Percentiles rank a stretch among this genome's conserved stretches.
These are phyloP conservation scores for Inga leiocalycina DNA, from an alignment of 306 rosid genomes.

Conservation along the genomic window DNA sequence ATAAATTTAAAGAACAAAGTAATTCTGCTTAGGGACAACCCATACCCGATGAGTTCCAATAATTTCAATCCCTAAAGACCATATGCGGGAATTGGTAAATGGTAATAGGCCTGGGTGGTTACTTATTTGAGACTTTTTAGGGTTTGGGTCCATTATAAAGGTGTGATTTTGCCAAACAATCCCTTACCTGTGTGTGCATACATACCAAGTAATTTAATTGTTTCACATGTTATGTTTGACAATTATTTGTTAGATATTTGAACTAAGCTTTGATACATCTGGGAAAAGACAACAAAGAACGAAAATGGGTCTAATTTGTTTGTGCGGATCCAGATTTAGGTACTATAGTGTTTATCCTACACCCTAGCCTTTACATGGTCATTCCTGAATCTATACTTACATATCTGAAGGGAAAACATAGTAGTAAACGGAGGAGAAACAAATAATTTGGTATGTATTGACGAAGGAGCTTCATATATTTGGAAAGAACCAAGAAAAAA, in stretches of 20 bases:
- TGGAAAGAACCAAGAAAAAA: slow-evolving; percentile 23
- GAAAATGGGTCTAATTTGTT: neutral
- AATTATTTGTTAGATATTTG: no score
- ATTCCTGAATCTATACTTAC: neutral
- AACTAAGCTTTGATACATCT: neutral
- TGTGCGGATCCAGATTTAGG: neutral
- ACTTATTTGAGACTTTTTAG: neutral
- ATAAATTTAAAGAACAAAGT: neutral
- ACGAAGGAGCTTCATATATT: slow-evolving; percentile 69
- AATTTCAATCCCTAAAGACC: neutral
- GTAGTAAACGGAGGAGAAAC: neutral
- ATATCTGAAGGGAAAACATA: neutral
- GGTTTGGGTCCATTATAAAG: neutral
- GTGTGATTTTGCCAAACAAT: neutral
- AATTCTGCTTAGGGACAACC: neutral
- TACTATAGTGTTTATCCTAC: neutral
- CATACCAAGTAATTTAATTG: neutral
- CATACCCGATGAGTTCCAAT: neutral
- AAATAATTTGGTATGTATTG: neutral
- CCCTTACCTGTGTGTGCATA: neutral
- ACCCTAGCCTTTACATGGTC: neutral
- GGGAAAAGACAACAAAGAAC: neutral
- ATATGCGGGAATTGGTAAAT: neutral
- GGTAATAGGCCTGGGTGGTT: neutral
- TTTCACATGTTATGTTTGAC: neutral